Conservation (phyloP, 345 rosid species). For the Erodium maritimum region DNA sequence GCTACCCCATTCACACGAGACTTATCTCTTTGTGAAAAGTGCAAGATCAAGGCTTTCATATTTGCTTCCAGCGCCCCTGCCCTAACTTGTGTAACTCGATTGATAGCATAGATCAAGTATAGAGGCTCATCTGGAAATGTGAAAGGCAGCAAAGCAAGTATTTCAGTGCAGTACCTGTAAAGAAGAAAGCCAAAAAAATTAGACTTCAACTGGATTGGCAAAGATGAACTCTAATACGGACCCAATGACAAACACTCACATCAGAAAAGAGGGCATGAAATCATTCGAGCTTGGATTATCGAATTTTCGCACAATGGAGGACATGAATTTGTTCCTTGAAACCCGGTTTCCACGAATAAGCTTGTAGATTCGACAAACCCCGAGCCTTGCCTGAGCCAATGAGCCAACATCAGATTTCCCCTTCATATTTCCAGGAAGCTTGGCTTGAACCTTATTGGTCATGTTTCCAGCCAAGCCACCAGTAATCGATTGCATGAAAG, state of each 20-base stretch:
- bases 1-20: conserved; percentile 34
- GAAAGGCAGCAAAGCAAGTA: conserved; percentile 87
- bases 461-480: conserved; percentile 25
- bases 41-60: conserved; percentile 57
- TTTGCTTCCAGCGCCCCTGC: conserved; percentile 91
- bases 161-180: conserved; percentile 91
- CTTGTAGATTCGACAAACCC: conserved; percentile 91
- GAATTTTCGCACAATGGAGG: conserved; percentile 92
- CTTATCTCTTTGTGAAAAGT: conserved; percentile 41
- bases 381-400: conserved; percentile 83
- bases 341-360: conserved; percentile 85
- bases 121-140: conserved; percentile 93
- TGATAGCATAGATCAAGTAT: conserved; percentile 77
- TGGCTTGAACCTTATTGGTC: conserved; percentile 33
- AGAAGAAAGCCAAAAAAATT: conserved; percentile 14
- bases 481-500: conserved; percentile 57
- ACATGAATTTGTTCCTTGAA: conserved; percentile 94
- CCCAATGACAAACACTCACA: conserved; percentile 40
- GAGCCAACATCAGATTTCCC: conserved; percentile 56
- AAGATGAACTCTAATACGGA: conserved; percentile 5
- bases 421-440: conserved; percentile 42
- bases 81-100: conserved; percentile 88
- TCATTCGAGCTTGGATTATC: conserved; percentile 64
- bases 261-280: conserved; percentile 60
- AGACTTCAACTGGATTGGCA: conserved; percentile 5